Evolutionary conservation across 208 protist species (phyloP).

Genomic region (Trichomonas gallinae): DNA sequence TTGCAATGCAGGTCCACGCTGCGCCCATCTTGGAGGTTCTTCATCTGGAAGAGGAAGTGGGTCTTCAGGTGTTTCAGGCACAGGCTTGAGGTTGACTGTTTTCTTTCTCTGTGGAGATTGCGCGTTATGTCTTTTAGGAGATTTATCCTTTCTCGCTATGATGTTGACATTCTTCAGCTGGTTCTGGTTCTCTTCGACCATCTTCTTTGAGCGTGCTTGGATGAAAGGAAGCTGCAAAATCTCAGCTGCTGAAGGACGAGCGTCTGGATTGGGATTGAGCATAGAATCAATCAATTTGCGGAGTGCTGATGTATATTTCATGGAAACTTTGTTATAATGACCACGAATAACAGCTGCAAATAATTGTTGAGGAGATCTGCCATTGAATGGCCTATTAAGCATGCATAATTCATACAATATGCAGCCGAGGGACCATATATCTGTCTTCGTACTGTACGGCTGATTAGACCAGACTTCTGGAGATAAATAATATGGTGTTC

Average conservation of each 20-base stretch:
- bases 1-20: background rate
- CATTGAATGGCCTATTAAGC: slow-evolving; percentile 40
- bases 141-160: background rate
- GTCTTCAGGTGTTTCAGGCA: background rate
- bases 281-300: background rate
- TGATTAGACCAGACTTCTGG: background rate
- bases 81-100: background rate
- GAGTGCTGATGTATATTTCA: background rate
- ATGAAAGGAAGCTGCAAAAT: background rate
- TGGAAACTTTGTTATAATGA: background rate
- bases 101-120: background rate
- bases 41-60: background rate
- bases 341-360: background rate
- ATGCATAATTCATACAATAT: slow-evolving; percentile 43
- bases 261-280: background rate
- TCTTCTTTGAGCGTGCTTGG: background rate
- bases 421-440: slow-evolving; percentile 50
- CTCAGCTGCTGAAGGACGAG: background rate
- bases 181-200: background rate
- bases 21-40: background rate
- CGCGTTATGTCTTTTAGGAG: background rate
- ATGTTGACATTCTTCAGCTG: background rate
- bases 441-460: slow-evolving; percentile 37
- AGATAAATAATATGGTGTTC: slow-evolving; percentile 26
- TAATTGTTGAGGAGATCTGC: background rate